Evolutionary conservation across 352 stramenopile genomes (phyloP).

Genomic region (Phytophthora sansomeana): DNA sequence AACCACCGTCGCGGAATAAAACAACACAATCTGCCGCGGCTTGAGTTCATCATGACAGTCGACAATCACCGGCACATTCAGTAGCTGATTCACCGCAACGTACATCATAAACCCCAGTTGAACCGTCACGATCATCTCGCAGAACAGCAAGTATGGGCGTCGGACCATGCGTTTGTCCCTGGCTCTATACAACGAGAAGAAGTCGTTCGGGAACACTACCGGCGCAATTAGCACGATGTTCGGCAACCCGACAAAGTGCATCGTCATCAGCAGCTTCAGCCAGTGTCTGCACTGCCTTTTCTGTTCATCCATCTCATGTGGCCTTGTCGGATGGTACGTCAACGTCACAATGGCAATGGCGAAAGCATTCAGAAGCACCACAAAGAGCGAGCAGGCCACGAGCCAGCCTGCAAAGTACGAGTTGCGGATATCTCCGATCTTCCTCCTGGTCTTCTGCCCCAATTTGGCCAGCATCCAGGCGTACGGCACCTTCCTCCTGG

Average conservation of each 20-base stretch:
- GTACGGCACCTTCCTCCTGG: slow-evolving; percentile 18
- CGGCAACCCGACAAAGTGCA: slow-evolving; percentile 61
- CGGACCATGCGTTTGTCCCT: slow-evolving; percentile 71
- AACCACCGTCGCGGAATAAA: slow-evolving; percentile 66
- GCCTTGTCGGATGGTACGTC: slow-evolving; percentile 30
- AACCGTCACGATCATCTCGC: slow-evolving; percentile 64
- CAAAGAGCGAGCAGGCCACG: slow-evolving; percentile 60
- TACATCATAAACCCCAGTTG: slow-evolving; percentile 72
- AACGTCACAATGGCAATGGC: slow-evolving; percentile 49
- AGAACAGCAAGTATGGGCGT: slow-evolving; percentile 70
- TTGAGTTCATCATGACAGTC: slow-evolving; percentile 47
- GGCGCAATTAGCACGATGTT: slow-evolving; percentile 67
- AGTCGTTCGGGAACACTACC: slow-evolving; percentile 60
- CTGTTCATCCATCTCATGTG: slow-evolving; percentile 16
- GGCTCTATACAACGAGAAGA: slow-evolving; percentile 60
- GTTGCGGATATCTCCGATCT: slow-evolving; percentile 60
- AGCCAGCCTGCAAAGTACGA: slow-evolving; percentile 82
- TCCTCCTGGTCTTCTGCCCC: slow-evolving; percentile 33
- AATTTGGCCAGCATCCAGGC: slow-evolving; percentile 43
- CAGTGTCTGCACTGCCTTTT: slow-evolving; percentile 38
- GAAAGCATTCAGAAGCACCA: slow-evolving; percentile 54
- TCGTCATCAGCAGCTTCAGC: slow-evolving; percentile 49
- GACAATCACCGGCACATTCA: slow-evolving; percentile 56
- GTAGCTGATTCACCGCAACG: slow-evolving; percentile 51
- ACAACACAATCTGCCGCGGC: slow-evolving; percentile 51